phyloP scores from a whole-genome alignment of 2,329 filamentous ascomycete genomes.

The Xylariaceae sp. region DNA sequence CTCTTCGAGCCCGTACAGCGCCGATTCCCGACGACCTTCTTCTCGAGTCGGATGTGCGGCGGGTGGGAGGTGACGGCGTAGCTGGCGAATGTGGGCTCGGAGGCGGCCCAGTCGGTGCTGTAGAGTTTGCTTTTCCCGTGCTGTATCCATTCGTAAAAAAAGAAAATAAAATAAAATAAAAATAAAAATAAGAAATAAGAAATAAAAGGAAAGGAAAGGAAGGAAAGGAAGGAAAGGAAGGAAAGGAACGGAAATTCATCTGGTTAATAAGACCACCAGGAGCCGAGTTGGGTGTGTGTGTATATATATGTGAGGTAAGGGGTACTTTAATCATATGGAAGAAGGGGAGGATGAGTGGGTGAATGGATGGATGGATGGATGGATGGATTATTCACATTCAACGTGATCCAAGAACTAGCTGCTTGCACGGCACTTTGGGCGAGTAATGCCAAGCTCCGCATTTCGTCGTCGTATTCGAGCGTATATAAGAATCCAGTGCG shows the following conservation, averaged over 20 bases:
- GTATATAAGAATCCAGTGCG: slow-evolving; percentile 29
- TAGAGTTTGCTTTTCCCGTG: slow-evolving; percentile 32
- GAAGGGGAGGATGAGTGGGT: too few relatives aligned
- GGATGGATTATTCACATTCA: slow-evolving; percentile 25
- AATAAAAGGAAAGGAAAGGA: too few relatives aligned
- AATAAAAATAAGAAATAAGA: too few relatives aligned
- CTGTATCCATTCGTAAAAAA: slow-evolving; percentile 12
- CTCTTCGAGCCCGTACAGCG: slow-evolving; percentile 22
- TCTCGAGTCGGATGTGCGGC: slow-evolving; percentile 18
- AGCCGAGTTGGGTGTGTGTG: too few relatives aligned
- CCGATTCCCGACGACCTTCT: slow-evolving; percentile 14
- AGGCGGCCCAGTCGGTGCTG: slow-evolving; percentile 24
- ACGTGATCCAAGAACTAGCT: slow-evolving; percentile 29
- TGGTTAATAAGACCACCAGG: too few relatives aligned
- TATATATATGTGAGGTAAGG: too few relatives aligned
- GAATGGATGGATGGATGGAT: neutral
- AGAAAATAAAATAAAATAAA: neutral
- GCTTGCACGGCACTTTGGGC: slow-evolving; percentile 20
- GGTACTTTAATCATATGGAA: too few relatives aligned
- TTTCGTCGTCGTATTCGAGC: slow-evolving; percentile 29
- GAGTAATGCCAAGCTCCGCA: slow-evolving; percentile 21
- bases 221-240: too few relatives aligned
- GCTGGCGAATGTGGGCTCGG: slow-evolving; percentile 25
- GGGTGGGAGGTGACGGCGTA: slow-evolving; percentile 21
- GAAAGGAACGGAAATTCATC: too few relatives aligned